phyloP scores from a whole-genome alignment of 176 grass and related monocot genomes.

The Leersia perrieri region DNA sequence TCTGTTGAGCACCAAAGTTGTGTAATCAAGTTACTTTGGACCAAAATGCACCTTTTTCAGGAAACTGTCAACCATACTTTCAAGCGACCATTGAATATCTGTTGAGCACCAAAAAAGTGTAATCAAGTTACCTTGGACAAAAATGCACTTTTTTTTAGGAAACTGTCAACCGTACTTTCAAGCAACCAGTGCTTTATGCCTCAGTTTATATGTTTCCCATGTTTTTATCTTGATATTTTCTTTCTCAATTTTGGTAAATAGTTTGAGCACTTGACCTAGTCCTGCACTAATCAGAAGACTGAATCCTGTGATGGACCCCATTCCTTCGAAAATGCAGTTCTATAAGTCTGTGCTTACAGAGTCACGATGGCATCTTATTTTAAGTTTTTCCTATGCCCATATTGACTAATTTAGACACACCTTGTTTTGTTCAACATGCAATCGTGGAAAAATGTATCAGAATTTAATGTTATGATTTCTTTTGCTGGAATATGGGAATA shows the following conservation, averaged over 20 bases:
- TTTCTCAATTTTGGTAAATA: not conserved
- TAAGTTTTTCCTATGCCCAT: not conserved
- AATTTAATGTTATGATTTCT: conserved; percentile 11
- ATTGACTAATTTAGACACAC: not conserved
- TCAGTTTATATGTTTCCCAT: not conserved
- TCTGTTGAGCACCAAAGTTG: too few species aligned
- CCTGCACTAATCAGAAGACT: not conserved
- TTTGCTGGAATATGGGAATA: conserved; percentile 7
- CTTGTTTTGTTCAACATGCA: not conserved
- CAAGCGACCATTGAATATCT: not conserved
- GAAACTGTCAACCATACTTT: not conserved
- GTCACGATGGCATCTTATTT: not conserved
- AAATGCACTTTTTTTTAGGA: too few species aligned
- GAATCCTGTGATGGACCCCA: not conserved
- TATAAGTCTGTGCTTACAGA: not conserved
- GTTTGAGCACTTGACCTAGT: not conserved
- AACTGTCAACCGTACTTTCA: not conserved
- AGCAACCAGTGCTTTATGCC: too few species aligned
- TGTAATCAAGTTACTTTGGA: too few species aligned
- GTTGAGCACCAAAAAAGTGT: too few species aligned
- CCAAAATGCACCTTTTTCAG: not conserved
- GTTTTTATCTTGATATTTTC: not conserved
- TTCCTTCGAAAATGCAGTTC: not conserved
- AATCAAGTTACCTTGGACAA: too few species aligned
- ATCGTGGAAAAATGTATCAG: not conserved